A percentile compares a stretch with the other conserved stretches of the same genome.
Conservation (phyloP, 2,329 filamentous ascomycete species). For the Colletotrichum australisinense region DNA sequence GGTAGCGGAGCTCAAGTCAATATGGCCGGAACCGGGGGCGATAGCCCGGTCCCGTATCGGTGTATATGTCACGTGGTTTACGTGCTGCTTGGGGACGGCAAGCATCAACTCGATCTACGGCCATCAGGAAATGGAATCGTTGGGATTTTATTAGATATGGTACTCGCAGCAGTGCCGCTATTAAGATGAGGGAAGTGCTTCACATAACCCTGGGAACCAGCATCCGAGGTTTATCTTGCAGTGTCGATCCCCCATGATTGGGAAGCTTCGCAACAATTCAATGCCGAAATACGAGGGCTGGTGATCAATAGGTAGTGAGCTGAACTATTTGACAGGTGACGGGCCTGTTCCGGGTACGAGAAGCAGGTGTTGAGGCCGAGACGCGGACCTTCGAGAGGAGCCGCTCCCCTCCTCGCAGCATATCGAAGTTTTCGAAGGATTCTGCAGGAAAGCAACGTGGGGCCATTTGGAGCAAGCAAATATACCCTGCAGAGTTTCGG, state of each 20-base stretch:
- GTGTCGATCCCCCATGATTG: neutral
- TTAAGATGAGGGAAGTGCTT: neutral
- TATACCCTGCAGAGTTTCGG: conserved; percentile 29
- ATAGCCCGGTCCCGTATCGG: neutral
- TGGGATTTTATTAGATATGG: neutral
- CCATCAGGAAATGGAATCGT: neutral
- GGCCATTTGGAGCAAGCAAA: conserved; percentile 9
- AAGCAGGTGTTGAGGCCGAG: neutral
- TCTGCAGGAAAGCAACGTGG: conserved; percentile 17
- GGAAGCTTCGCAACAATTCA: neutral
- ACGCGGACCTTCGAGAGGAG: neutral
- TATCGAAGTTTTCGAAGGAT: conserved; percentile 16
- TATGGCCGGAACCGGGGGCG: conserved; percentile 10
- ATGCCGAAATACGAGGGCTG: neutral
- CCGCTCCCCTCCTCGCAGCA: neutral
- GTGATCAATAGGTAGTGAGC: neutral
- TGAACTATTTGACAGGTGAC: neutral
- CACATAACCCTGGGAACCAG: neutral
- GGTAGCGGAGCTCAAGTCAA: neutral
- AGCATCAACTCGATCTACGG: neutral
- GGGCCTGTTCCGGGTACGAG: neutral
- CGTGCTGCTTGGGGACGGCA: neutral
- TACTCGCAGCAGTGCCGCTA: neutral
- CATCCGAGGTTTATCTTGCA: neutral
- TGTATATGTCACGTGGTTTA: conserved; percentile 16